Percentiles rank a stretch among this genome's conserved stretches.
phyloP scores from a whole-genome alignment of 495 filamentous ascomycete species.

The Neurospora tetrasperma region DNA sequence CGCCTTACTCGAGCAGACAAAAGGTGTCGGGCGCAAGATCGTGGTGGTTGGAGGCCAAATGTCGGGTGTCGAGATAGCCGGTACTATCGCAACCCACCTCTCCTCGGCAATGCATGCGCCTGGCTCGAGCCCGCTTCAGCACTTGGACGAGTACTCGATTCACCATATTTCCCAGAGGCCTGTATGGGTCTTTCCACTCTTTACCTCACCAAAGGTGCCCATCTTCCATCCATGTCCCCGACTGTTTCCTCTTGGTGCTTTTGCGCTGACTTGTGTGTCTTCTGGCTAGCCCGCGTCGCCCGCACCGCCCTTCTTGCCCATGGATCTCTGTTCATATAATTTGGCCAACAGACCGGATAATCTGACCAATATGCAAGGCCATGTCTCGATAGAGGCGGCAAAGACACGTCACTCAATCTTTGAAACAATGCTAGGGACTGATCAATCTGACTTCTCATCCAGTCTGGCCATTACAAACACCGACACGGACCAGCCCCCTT shows the following conservation, averaged over 20 bases:
- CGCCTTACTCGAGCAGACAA: slow-evolving; percentile 20
- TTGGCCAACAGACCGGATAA: slow-evolving; percentile 45
- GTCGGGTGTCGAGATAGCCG: slow-evolving; percentile 70
- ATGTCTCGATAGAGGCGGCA: slow-evolving; percentile 45
- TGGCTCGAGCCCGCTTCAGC: slow-evolving; percentile 18
- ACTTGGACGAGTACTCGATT: slow-evolving; percentile 37
- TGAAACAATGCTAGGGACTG: slow-evolving; percentile 45
- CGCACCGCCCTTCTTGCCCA: slow-evolving; percentile 53
- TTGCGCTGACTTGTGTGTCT: neutral
- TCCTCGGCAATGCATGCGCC: slow-evolving; percentile 47
- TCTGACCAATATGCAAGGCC: slow-evolving; percentile 49
- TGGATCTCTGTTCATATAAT: slow-evolving; percentile 72
- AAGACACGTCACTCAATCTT: slow-evolving; percentile 44
- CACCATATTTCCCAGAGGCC: slow-evolving; percentile 61
- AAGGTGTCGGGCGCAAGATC: slow-evolving; percentile 45
- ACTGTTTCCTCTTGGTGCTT: neutral
- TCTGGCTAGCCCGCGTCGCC: slow-evolving; percentile 28
- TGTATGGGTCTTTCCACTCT: slow-evolving; percentile 62
- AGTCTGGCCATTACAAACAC: slow-evolving; percentile 23
- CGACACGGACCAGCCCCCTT: slow-evolving; percentile 41
- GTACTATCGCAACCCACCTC: slow-evolving; percentile 57
- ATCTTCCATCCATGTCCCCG: neutral
- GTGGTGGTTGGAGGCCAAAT: slow-evolving; percentile 76
- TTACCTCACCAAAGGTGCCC: slow-evolving; percentile 39
- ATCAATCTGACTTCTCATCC: slow-evolving; percentile 49